Evolutionary conservation across 768 basidiomycete genomes (phyloP), one percentile per base, ranked within the genome.

Genomic region (Calocybe cyanea): DNA sequence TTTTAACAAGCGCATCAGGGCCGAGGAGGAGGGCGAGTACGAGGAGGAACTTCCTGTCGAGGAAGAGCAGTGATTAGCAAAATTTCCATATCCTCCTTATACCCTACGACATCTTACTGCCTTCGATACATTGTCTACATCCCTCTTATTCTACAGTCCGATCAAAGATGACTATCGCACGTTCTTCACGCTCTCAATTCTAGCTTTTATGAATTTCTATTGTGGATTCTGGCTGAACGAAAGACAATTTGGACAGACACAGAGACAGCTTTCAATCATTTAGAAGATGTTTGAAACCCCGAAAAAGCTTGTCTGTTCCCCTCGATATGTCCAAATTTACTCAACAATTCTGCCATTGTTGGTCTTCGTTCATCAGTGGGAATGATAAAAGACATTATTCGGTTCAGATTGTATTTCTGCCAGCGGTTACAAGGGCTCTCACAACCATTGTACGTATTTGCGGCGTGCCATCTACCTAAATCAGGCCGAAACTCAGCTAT

Each of bases 11-110:
- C 40, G 51, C 33, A 57, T 7, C 52, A 90, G 89, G 43, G 83
- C 79, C 43, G 90, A 92, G 63, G 90, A 92, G 63, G 90, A 92
- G 62, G 87, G 72, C 52, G 89, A 91, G 63, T 92, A 91, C 63
- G 90, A 92, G 72, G 90, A 92, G 65, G 88, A 91, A 59, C 72
- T 64, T 45, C 67, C 65, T 11, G 65, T 46, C 4, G 85, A 85
- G 45, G 85, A 86, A 46, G 80, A 87, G 49, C 64, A 78, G 64
- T 69, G 44, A 46, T 46, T 41, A 25, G 44, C 35, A 36, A n/a
- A 11, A n/a, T 23, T 43, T 35, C 17, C 48, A 57, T 46, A 53
- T 25, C 50, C 48, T 51, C 42, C 38, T 34, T 48, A 54, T 57
- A 57, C 52, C 54, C 51, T 49, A 41, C 43, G 34, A 50, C 48